Evolutionary conservation across 169 alveolate species (phyloP).

Genomic region (Cryptosporidium sp.): DNA sequence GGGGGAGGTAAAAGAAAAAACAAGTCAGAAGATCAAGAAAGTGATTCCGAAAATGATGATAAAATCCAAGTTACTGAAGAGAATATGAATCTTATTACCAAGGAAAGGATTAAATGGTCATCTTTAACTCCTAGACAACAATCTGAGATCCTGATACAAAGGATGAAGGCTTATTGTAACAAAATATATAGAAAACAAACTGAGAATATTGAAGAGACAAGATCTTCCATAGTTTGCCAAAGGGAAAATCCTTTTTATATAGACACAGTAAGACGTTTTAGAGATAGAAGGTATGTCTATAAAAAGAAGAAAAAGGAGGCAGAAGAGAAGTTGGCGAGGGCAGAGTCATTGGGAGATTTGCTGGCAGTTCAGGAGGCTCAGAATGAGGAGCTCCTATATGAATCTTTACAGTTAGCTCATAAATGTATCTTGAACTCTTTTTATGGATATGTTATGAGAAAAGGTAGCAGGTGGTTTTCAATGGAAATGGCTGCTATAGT

Average conservation of each 20-base stretch:
- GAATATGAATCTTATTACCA: neutral
- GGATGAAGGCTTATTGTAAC: conserved; percentile 90
- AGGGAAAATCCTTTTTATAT: conserved; percentile 98
- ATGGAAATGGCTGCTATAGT: conserved; percentile 99
- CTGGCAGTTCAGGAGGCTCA: conserved; percentile 89
- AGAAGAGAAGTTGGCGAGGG: conserved; percentile 86
- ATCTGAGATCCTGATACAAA: conserved; percentile 87
- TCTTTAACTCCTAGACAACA: conserved; percentile 87
- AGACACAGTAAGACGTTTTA: conserved; percentile 93
- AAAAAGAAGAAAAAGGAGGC: conserved; percentile 89
- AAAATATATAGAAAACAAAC: conserved; percentile 85
- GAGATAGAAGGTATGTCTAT: conserved; percentile 97
- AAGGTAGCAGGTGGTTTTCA: conserved; percentile 99
- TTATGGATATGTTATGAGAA: conserved; percentile 99
- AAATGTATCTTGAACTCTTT: conserved; percentile 98
- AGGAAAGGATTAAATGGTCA: conserved; percentile 76
- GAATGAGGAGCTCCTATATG: conserved; percentile 91
- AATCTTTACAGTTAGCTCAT: conserved; percentile 98
- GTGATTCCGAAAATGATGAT: conserved; percentile 23
- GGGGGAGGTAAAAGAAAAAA: neutral
- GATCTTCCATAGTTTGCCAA: conserved; percentile 94
- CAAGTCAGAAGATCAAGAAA: conserved; percentile 7
- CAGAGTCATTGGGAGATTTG: conserved; percentile 82
- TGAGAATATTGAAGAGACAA: conserved; percentile 81
- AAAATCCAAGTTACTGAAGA: neutral